Evolutionary conservation across 1,284 basidiomycete genomes (phyloP), one percentile per base, ranked within the genome.

Genomic region (Chiua sp.): DNA sequence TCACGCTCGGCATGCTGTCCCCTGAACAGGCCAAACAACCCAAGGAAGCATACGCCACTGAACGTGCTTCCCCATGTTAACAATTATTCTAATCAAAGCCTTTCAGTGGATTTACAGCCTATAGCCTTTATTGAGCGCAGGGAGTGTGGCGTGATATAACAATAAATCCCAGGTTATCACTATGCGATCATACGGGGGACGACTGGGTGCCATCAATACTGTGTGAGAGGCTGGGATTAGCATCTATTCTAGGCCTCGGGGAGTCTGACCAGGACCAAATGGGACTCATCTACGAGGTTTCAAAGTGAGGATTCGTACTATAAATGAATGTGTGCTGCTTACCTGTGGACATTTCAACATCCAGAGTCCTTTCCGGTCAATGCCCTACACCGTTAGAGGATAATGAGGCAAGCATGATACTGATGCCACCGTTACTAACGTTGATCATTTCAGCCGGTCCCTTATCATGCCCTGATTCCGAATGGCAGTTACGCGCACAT

Each of bases 311-410:
- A 37, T 47, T 47, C 39, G 15, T 46, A 48, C 44, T 55, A 22
- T 26, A 39, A 20, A 33, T 51, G 13, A 51, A 47, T 32, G 35
- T 6, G 28, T 33, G 7, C 18, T 13, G 11, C 55, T 70, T 20
- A 71, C 49, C 33, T 22, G 15, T 44, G 42, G 55, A 50, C 57
- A 18, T 32, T 46, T 20, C 63, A 96, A 94, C 94, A 98, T 69
- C 97, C 97, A 23, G 97, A 99, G 77, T 96, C 94, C 13, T 99
- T 99, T 84, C 97, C 97, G 3, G 96, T 99, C 64, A 99, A 99
- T 76, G 97, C 97, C 7, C 83, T 99, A 92, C 88, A 28, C 88
- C 89, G 35, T 77, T 90, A 35, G 90, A 91, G 73, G 77, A 79
- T 59, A 91, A 92, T 63, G 89, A 92, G 76, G 90, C 85, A 65